Conservation (phyloP, 2,329 filamentous ascomycete genomes). For the Anthostomella pinea region DNA sequence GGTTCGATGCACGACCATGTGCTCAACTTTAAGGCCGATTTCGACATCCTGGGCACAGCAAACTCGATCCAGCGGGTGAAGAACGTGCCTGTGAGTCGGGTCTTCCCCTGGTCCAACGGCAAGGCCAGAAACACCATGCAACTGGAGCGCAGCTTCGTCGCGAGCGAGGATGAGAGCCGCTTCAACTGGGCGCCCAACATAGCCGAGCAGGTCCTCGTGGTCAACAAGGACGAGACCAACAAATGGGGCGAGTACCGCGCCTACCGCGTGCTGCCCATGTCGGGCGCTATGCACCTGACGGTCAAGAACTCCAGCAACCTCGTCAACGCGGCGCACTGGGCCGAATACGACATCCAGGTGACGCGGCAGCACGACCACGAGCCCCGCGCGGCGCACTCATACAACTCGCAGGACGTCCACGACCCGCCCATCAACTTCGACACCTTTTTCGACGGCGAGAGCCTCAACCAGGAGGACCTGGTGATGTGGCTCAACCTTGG, state of each 20-base stretch:
- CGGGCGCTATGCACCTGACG: background rate
- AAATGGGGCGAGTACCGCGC: background rate
- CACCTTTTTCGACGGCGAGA: background rate
- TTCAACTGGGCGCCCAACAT: background rate
- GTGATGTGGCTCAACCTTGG: background rate
- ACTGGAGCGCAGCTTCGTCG: background rate
- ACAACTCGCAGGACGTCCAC: slow-evolving; percentile 1
- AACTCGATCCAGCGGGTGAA: background rate
- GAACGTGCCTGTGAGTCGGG: background rate
- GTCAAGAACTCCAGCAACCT: background rate
- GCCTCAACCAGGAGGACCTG: background rate
- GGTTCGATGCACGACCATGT: background rate
- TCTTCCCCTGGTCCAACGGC: background rate
- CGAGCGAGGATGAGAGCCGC: background rate
- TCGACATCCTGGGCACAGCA: background rate
- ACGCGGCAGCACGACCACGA: background rate
- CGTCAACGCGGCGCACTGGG: background rate
- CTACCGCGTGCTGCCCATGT: slow-evolving; percentile 1
- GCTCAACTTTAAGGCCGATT: background rate
- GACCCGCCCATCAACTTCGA: background rate
- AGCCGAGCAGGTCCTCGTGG: background rate
- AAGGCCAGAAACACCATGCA: background rate
- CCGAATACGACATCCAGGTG: background rate
- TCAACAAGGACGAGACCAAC: background rate
- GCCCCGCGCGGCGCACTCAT: background rate